Conservation (phyloP, 2,329 filamentous ascomycete genomes). For the Aspergillus candidus region DNA sequence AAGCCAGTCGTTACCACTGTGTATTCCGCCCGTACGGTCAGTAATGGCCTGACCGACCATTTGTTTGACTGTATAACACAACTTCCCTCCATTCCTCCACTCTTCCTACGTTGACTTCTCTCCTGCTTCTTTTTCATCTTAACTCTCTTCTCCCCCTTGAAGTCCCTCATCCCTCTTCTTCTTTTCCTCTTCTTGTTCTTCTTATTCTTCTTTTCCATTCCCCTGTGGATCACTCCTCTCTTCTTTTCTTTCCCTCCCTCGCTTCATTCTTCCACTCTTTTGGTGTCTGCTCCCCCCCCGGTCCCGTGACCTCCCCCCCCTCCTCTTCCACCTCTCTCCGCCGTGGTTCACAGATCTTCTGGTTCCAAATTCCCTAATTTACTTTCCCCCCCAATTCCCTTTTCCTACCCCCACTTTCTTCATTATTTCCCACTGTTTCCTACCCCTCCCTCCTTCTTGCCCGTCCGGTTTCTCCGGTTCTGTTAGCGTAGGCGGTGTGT, state of each 20-base stretch:
- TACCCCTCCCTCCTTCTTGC: slow-evolving; percentile 5
- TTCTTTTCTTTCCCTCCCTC: slow-evolving; percentile 4
- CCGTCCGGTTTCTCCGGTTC: slow-evolving; percentile 7
- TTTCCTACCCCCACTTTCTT: slow-evolving; percentile 7
- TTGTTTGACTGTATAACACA: no score
- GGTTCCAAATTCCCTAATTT: background rate
- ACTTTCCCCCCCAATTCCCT: slow-evolving; percentile 3
- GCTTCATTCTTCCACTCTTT: slow-evolving; percentile 5
- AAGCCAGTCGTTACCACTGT: no score
- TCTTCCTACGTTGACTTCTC: background rate
- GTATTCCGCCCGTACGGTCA: no score
- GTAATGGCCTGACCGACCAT: no score
- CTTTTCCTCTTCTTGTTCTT: background rate
- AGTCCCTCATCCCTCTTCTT: background rate
- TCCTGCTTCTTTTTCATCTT: slow-evolving; percentile 1
- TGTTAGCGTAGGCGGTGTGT: slow-evolving; percentile 37
- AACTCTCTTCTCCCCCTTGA: background rate
- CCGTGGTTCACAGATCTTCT: no score
- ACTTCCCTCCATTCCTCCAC: slow-evolving; percentile 1
- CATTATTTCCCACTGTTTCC: slow-evolving; percentile 5
- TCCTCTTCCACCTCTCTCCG: background rate
- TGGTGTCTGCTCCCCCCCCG: slow-evolving; percentile 7
- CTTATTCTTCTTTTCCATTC: background rate
- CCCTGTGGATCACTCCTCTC: background rate
- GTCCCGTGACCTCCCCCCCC: slow-evolving; percentile 8